Conservation (phyloP, 441 rosid species). For the Kokia cookei region DNA sequence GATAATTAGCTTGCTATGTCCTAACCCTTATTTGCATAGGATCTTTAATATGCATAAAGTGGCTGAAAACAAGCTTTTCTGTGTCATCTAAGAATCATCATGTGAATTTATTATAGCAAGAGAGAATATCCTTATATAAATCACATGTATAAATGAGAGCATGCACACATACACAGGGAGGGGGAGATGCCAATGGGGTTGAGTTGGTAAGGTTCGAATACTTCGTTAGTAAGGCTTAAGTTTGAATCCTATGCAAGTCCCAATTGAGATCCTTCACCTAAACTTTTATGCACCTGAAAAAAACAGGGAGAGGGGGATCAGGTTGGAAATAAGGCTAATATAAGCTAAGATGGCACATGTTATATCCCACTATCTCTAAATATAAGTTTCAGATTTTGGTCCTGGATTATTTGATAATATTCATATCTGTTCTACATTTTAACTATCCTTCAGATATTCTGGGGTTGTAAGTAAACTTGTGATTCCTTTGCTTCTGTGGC, state of each 20-base stretch:
- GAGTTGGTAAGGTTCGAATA: background rate
- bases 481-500: conserved; percentile 18
- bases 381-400: background rate
- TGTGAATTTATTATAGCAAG: background rate
- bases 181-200: background rate
- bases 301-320: background rate
- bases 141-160: background rate
- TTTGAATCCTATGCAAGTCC: background rate
- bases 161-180: background rate
- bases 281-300: background rate
- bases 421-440: background rate
- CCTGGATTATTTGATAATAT: background rate
- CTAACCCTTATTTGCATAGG: background rate
- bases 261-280: background rate
- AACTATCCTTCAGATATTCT: background rate
- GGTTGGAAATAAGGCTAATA: background rate
- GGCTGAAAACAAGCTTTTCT: background rate
- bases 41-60: background rate
- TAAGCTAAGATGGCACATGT: background rate
- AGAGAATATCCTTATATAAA: background rate
- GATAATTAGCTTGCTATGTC: background rate
- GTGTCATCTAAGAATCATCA: background rate
- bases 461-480: background rate
- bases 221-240: background rate
- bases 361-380: too few relatives aligned